A percentile compares a stretch with the other conserved stretches of the same genome.
These are phyloP conservation scores for Fusarium chuoi DNA, from an alignment of 2,329 filamentous ascomycete species.

Conservation along the genomic window DNA sequence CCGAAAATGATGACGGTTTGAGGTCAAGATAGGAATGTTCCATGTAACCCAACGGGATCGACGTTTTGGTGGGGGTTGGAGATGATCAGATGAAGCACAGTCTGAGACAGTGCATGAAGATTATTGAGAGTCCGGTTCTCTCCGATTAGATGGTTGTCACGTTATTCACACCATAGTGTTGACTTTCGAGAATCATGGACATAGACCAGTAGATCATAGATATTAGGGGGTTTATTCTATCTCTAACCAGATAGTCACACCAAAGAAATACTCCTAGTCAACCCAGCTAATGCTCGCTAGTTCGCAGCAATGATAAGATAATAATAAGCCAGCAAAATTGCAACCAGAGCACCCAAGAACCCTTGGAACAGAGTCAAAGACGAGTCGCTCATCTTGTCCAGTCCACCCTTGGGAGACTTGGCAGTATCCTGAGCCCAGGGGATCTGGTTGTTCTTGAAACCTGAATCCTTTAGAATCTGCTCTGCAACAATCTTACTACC, in stretches of 20 bases:
- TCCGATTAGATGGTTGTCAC: neutral
- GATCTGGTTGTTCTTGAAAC: conserved; percentile 8
- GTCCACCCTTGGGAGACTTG: neutral
- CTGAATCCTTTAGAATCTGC: conserved; percentile 50
- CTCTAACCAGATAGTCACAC: neutral
- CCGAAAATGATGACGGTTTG: neutral
- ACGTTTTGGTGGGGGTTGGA: neutral
- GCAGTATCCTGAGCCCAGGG: conserved; percentile 10
- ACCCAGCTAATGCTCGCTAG: neutral
- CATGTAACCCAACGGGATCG: neutral
- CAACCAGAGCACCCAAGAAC: conserved; percentile 20
- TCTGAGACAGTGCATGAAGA: neutral
- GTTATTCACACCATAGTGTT: rapidly evolving
- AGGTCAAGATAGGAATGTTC: neutral
- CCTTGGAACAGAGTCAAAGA: conserved; percentile 21
- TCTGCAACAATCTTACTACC: conserved; percentile 69
- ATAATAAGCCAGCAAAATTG: conserved; percentile 13
- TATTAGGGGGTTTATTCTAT: neutral
- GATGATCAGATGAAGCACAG: neutral
- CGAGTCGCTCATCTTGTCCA: conserved; percentile 25
- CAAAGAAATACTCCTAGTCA: neutral
- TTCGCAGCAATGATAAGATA: conserved; percentile 16
- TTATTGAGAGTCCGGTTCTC: neutral
- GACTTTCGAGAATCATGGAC: no score
- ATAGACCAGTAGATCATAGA: no score